Percentiles rank a stretch among this genome's conserved stretches.
Evolutionary conservation across 257 asterid species (phyloP).

Genomic region (Nemophila menziesii): DNA sequence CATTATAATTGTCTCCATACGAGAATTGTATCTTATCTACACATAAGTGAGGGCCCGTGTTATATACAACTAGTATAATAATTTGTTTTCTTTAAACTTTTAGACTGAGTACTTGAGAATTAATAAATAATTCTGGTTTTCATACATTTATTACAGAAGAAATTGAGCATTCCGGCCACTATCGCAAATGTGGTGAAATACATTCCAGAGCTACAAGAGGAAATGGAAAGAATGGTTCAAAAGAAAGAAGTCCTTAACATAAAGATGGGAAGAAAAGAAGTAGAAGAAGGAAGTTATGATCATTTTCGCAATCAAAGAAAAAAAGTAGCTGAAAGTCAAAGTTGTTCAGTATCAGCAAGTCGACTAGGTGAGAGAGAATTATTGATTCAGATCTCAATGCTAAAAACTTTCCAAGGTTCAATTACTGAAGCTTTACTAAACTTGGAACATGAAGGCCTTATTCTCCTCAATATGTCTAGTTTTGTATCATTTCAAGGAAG

Average conservation of each 20-base stretch:
- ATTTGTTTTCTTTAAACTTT: no score
- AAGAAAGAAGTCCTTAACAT: conserved; percentile 33
- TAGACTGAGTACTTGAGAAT: no score
- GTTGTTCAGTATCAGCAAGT: conserved; percentile 19
- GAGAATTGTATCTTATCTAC: no score
- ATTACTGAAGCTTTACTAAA: conserved; percentile 20
- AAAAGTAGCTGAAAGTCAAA: neutral
- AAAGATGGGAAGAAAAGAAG: conserved; percentile 2
- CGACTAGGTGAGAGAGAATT: conserved; percentile 30
- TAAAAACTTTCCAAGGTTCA: conserved; percentile 9
- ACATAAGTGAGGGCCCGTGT: no score
- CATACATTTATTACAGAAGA: conserved; percentile 25
- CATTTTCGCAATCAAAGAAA: conserved; percentile 5
- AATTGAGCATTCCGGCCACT: conserved; percentile 53
- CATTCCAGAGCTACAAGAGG: conserved; percentile 67
- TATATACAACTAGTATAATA: no score
- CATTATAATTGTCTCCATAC: no score
- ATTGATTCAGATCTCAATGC: conserved; percentile 31
- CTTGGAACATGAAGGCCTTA: conserved; percentile 43
- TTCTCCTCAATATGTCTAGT: conserved; percentile 31
- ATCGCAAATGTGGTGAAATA: conserved; percentile 48
- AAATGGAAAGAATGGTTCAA: conserved; percentile 30
- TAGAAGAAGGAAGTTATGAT: neutral
- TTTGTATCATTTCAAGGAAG: conserved; percentile 39
- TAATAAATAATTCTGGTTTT: neutral